phyloP scores from a whole-genome alignment of 2,329 filamentous ascomycete species.

The Pyrenochaeta sp. region DNA sequence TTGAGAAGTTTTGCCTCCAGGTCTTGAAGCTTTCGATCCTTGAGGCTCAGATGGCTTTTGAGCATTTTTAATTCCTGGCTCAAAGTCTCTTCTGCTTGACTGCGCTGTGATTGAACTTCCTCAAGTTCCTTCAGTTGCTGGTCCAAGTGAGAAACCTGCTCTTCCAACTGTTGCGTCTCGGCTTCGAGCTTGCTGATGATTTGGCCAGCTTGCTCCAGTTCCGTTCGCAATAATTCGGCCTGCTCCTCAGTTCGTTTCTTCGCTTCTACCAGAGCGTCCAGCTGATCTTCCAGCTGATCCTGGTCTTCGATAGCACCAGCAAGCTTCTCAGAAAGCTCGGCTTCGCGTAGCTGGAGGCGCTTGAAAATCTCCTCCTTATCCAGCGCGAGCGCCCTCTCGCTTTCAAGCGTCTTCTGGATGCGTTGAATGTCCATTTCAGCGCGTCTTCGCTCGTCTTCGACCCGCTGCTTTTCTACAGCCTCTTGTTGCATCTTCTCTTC shows the following conservation, averaged over 20 bases:
- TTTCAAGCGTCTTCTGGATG: constrained; percentile 93
- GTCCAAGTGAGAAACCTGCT: constrained; percentile 75
- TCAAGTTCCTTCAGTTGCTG: constrained; percentile 74
- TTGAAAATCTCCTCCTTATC: constrained; percentile 99
- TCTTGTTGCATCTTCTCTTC: constrained; percentile 85
- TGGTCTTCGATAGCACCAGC: constrained; percentile 92
- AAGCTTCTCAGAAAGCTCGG: constrained; percentile 91
- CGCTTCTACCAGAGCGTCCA: constrained; percentile 86
- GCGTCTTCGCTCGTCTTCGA: constrained; percentile 91
- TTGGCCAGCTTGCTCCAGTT: constrained; percentile 89
- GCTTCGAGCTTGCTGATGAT: constrained; percentile 86
- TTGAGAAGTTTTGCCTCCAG: constrained; percentile 84
- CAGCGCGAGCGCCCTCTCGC: constrained; percentile 90
- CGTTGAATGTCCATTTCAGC: constrained; percentile 86
- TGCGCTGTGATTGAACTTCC: constrained; percentile 74
- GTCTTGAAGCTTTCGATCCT: constrained; percentile 89
- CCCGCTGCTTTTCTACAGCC: constrained; percentile 73
- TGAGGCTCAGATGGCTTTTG: constrained; percentile 85
- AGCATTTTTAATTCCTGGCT: constrained; percentile 89
- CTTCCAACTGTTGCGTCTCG: constrained; percentile 80
- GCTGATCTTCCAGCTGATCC: constrained; percentile 89
- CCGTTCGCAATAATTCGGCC: constrained; percentile 77
- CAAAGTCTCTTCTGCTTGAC: constrained; percentile 77
- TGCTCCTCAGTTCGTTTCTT: constrained; percentile 91
- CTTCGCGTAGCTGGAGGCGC: constrained; percentile 89